A percentile compares a stretch with the other conserved stretches of the same genome.
Evolutionary conservation across 495 filamentous ascomycete species (phyloP).

Genomic region (Penicillium goetzii): DNA sequence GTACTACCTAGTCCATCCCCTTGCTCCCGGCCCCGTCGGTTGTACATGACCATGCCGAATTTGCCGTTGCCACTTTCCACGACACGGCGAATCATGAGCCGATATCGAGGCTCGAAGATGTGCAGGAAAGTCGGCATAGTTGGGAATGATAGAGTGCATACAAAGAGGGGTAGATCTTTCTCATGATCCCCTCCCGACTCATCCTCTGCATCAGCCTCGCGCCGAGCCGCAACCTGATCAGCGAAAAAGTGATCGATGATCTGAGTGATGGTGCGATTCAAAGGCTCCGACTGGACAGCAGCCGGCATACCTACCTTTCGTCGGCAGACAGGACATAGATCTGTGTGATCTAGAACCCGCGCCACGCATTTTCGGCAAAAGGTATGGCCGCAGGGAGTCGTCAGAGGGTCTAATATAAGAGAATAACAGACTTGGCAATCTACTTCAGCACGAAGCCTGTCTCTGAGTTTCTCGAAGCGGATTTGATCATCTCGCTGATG

Average conservation of each 20-base stretch:
- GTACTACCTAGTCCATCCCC: conserved; percentile 56
- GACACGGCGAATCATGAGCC: conserved; percentile 82
- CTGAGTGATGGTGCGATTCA: conserved; percentile 63
- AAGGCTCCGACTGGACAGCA: conserved; percentile 53
- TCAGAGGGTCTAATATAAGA: conserved; percentile 77
- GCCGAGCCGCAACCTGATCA: conserved; percentile 61
- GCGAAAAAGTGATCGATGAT: conserved; percentile 69
- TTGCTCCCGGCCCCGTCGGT: conserved; percentile 57
- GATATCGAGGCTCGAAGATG: conserved; percentile 90
- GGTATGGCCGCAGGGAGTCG: conserved; percentile 85
- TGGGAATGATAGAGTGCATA: conserved; percentile 81
- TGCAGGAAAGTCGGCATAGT: conserved; percentile 82
- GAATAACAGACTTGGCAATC: conserved; percentile 89
- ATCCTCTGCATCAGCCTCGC: conserved; percentile 56
- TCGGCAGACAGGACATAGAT: conserved; percentile 79
- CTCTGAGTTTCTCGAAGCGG: conserved; percentile 60
- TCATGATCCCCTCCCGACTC: conserved; percentile 52
- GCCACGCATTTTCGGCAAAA: conserved; percentile 82
- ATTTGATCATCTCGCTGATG: conserved; percentile 50
- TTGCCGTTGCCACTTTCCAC: conserved; percentile 67
- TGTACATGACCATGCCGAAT: conserved; percentile 86
- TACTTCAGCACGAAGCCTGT: conserved; percentile 65
- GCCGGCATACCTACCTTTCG: conserved; percentile 64
- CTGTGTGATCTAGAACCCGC: conserved; percentile 72
- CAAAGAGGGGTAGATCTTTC: conserved; percentile 72